Evolutionary conservation across 345 rosid genomes (phyloP).

Genomic region (Moringa oleifera): DNA sequence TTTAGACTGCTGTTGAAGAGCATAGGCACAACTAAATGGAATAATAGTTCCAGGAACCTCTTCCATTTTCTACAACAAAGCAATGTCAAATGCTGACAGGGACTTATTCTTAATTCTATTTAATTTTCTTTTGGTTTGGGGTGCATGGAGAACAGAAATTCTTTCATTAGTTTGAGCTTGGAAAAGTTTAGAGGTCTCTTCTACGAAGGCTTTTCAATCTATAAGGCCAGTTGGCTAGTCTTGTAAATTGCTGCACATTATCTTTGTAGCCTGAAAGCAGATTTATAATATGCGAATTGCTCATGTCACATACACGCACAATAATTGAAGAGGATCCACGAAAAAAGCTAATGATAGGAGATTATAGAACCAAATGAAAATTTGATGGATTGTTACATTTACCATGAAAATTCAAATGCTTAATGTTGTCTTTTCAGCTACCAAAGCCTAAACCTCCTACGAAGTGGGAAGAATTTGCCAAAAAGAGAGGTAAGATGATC

Average conservation of each 20-base stretch:
- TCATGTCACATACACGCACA: not conserved
- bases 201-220: not conserved
- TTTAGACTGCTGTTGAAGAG: too few relatives aligned
- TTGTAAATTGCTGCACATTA: not conserved
- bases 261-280: not conserved
- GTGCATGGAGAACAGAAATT: too few relatives aligned
- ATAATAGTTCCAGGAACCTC: not conserved
- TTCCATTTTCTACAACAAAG: not conserved
- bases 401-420: not conserved
- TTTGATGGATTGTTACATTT: not conserved
- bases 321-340: too few relatives aligned
- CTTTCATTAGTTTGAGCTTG: not conserved
- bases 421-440: conserved; percentile 12
- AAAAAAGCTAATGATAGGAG: not conserved
- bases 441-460: conserved; percentile 34
- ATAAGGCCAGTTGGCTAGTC: not conserved
- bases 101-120: not conserved
- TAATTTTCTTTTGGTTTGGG: too few relatives aligned
- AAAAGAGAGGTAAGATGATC: conserved; percentile 38
- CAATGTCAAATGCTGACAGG: not conserved
- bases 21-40: too few relatives aligned
- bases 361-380: too few relatives aligned
- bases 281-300: too few relatives aligned
- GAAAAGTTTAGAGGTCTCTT: not conserved
- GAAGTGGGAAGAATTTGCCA: conserved; percentile 33